These are phyloP conservation scores for Agaricales sp. DNA, from an alignment of 1,284 basidiomycete species.

Conservation along the genomic window DNA sequence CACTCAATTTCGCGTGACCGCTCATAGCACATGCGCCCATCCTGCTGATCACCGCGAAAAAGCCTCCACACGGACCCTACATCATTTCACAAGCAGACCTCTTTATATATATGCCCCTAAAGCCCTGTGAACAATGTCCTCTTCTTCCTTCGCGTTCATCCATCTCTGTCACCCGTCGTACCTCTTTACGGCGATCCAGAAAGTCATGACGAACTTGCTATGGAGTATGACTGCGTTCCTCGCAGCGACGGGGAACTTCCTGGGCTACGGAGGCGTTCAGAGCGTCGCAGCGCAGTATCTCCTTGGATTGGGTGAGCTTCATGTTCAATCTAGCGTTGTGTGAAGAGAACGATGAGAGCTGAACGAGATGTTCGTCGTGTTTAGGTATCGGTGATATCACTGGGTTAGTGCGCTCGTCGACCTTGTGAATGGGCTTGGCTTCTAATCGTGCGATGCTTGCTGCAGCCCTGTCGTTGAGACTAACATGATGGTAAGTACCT, in stretches of 20 bases:
- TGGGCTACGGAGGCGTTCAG: constrained; percentile 17
- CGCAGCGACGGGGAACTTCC: constrained; percentile 22
- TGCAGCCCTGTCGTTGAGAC: constrained; percentile 65
- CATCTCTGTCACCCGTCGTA: neutral
- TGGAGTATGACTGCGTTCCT: constrained; percentile 32
- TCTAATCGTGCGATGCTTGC: constrained; percentile 1
- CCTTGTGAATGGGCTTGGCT: constrained; percentile 7
- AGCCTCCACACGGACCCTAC: neutral
- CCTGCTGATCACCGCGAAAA: neutral
- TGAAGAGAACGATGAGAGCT: neutral
- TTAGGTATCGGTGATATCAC: constrained; percentile 71
- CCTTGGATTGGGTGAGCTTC: constrained; percentile 41
- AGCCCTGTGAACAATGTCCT: neutral
- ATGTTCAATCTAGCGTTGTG: neutral
- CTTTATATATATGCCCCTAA: neutral
- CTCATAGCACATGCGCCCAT: neutral
- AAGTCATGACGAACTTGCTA: constrained; percentile 22
- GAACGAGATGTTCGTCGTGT: too few species aligned
- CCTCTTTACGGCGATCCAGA: neutral
- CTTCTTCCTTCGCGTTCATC: neutral
- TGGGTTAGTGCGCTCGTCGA: too few species aligned
- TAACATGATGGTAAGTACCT: constrained; percentile 59
- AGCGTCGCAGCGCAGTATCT: constrained; percentile 35
- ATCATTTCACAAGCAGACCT: too few species aligned
- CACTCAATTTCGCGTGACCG: neutral